Evolutionary conservation across 305 asterid genomes (phyloP).

Genomic region (Fraxinus sp.): DNA sequence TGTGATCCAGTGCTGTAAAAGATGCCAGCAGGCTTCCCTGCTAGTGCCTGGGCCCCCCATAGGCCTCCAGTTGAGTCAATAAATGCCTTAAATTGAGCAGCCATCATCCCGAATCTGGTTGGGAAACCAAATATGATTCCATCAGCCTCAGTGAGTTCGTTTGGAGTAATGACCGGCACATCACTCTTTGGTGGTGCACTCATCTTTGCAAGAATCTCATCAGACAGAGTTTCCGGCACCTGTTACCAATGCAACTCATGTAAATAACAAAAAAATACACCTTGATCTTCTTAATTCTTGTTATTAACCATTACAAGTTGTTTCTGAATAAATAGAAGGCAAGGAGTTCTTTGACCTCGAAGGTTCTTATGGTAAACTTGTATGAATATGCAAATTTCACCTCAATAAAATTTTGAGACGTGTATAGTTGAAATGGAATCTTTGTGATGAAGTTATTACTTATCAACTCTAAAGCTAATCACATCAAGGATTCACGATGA

Average conservation of each 20-base stretch:
- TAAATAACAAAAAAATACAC: neutral
- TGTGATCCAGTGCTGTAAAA: conserved; percentile 69
- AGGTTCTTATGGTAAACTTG: neutral
- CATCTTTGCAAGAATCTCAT: conserved; percentile 59
- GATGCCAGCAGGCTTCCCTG: conserved; percentile 80
- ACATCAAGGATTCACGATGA: neutral
- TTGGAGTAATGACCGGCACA: conserved; percentile 54
- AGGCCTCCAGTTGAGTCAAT: conserved; percentile 71
- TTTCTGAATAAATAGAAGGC: neutral
- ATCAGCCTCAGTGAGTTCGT: conserved; percentile 63
- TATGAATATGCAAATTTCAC: neutral
- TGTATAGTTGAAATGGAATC: neutral
- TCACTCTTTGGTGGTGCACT: conserved; percentile 70
- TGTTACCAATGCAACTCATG: conserved; percentile 21
- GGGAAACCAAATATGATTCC: conserved; percentile 80
- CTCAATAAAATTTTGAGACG: neutral
- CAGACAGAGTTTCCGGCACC: conserved; percentile 71
- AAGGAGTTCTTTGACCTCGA: neutral
- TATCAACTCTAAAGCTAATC: neutral
- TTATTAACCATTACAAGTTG: neutral
- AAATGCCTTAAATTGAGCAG: conserved; percentile 72
- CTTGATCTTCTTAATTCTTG: neutral
- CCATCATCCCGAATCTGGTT: conserved; percentile 85
- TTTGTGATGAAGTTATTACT: neutral
- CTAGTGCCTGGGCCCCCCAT: conserved; percentile 62